Evolutionary conservation across 768 basidiomycete genomes (phyloP).

Genomic region (Podaxis sp.): DNA sequence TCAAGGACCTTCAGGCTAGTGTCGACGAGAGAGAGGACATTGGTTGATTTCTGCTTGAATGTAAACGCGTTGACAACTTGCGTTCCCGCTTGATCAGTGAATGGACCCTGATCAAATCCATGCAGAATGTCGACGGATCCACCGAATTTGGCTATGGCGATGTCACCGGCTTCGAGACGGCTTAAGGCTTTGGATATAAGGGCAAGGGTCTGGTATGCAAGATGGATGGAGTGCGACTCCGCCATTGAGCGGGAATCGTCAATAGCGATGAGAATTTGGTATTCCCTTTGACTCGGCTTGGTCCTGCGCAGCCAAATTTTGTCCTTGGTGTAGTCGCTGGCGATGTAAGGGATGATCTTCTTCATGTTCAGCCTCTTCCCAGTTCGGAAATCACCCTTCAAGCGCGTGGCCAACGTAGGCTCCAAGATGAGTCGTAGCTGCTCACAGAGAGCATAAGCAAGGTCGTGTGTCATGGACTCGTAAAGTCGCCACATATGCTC

Average conservation of each 20-base stretch:
- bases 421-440: slow-evolving; percentile 95
- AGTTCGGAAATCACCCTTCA: slow-evolving; percentile 96
- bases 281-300: slow-evolving; percentile 90
- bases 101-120: slow-evolving; percentile 77
- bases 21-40: slow-evolving; percentile 82
- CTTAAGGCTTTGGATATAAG: slow-evolving; percentile 88
- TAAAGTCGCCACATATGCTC: slow-evolving; percentile 91
- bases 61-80: slow-evolving; percentile 82
- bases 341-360: slow-evolving; percentile 96
- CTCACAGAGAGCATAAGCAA: slow-evolving; percentile 91
- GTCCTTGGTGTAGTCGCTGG: slow-evolving; percentile 98
- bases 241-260: slow-evolving; percentile 98
- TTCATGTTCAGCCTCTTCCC: slow-evolving; percentile 99
- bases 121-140: slow-evolving; percentile 86
- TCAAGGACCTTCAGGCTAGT: slow-evolving; percentile 73
- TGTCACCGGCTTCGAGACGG: slow-evolving; percentile 93
- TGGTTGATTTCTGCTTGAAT: slow-evolving; percentile 88
- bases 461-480: slow-evolving; percentile 85
- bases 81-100: slow-evolving; percentile 78
- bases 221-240: slow-evolving; percentile 86
- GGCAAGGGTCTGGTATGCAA: slow-evolving; percentile 92
- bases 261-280: slow-evolving; percentile 91
- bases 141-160: slow-evolving; percentile 90
- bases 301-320: slow-evolving; percentile 98
- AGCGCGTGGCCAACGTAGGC: slow-evolving; percentile 89